A percentile compares a stretch with the other conserved stretches of the same genome.
Conservation (phyloP, 2,329 filamentous ascomycete genomes). For the Graphilbum sp. region DNA sequence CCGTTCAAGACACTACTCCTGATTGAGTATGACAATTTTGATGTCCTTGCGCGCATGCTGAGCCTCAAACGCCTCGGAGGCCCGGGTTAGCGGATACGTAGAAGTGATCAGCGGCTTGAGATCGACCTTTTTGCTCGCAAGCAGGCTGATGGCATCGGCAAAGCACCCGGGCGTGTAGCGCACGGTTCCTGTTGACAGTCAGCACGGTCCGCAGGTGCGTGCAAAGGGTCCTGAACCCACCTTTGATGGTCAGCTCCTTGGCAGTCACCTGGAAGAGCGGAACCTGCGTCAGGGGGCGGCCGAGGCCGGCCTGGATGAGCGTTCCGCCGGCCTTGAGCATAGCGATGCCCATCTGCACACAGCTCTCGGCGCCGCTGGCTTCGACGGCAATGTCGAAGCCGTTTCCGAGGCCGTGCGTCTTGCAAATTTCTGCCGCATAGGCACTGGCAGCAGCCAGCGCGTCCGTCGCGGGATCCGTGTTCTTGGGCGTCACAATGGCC, state of each 20-base stretch:
- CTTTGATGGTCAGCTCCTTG: slow-evolving; percentile 12
- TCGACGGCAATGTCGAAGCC: slow-evolving; percentile 13
- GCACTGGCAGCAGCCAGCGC: background rate
- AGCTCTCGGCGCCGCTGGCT: slow-evolving; percentile 12
- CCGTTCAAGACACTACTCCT: too few relatives aligned
- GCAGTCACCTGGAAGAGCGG: slow-evolving; percentile 12
- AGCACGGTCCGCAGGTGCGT: background rate
- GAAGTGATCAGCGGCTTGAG: slow-evolving; percentile 13
- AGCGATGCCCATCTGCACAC: slow-evolving; percentile 12
- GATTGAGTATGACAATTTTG: slow-evolving; percentile 12
- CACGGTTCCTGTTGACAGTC: slow-evolving; percentile 10
- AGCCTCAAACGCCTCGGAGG: slow-evolving; percentile 10
- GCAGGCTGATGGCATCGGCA: slow-evolving; percentile 11
- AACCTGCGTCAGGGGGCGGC: slow-evolving; percentile 9
- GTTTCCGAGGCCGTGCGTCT: slow-evolving; percentile 6
- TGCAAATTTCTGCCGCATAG: slow-evolving; percentile 5
- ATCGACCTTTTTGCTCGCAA: slow-evolving; percentile 10
- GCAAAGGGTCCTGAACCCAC: slow-evolving; percentile 1
- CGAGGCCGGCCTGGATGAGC: slow-evolving; percentile 12
- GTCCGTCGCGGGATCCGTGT: slow-evolving; percentile 5
- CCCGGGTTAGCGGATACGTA: slow-evolving; percentile 11
- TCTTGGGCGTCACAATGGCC: slow-evolving; percentile 9
- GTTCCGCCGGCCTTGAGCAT: slow-evolving; percentile 12
- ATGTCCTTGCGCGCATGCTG: slow-evolving; percentile 11
- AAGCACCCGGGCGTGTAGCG: slow-evolving; percentile 14